phyloP scores from a whole-genome alignment of 768 basidiomycete genomes.

The Cubamyces lactineus region DNA sequence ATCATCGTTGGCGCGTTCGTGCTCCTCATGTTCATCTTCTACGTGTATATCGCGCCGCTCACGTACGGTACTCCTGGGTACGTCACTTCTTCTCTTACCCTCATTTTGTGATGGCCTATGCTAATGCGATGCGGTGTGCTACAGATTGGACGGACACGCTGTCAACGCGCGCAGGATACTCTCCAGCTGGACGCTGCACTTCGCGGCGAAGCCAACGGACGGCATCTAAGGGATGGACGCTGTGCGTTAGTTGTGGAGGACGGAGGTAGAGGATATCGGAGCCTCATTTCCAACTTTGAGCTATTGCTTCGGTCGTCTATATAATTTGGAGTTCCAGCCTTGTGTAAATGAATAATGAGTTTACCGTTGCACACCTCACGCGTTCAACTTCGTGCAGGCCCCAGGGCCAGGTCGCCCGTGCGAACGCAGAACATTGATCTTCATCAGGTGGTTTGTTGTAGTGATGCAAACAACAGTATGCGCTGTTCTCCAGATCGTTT shows the following conservation, averaged over 20 bases:
- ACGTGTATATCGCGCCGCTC: constrained; percentile 81
- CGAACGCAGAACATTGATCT: background rate
- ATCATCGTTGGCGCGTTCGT: constrained; percentile 60
- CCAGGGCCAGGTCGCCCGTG: background rate
- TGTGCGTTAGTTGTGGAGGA: background rate
- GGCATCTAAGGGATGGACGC: background rate
- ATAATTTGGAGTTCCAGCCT: background rate
- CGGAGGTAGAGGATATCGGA: background rate
- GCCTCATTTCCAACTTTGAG: background rate
- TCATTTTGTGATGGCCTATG: background rate
- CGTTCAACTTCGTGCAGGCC: background rate
- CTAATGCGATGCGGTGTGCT: constrained; percentile 13
- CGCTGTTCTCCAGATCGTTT: too few species aligned
- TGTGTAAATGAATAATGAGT: constrained; percentile 2
- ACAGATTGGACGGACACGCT: constrained; percentile 79
- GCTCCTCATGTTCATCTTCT: constrained; percentile 63
- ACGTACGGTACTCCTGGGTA: constrained; percentile 98
- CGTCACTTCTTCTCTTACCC: constrained; percentile 36
- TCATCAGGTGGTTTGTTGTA: too few species aligned
- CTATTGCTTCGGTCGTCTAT: background rate
- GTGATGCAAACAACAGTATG: too few species aligned
- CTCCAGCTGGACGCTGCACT: constrained; percentile 93
- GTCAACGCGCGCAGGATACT: constrained; percentile 86
- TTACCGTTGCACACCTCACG: background rate
- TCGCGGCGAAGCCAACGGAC: constrained; percentile 63